These are phyloP conservation scores for Cryphonectria japonica DNA, from an alignment of 2,329 filamentous ascomycete genomes.

Conservation along the genomic window DNA sequence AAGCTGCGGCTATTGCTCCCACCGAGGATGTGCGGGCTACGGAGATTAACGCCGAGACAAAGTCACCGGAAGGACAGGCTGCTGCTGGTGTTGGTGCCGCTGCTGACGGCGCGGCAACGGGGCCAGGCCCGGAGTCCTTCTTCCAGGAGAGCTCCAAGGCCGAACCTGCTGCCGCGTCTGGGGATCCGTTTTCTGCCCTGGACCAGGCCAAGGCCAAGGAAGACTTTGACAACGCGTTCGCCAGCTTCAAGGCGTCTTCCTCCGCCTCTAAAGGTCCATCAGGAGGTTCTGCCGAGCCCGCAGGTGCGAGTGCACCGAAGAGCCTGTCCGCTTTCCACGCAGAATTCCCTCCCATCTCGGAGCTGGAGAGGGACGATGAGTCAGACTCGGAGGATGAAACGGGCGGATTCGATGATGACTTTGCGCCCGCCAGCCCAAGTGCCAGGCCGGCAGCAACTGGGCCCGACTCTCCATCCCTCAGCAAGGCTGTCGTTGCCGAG, in stretches of 20 bases:
- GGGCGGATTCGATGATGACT: constrained; percentile 92
- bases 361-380: constrained; percentile 81
- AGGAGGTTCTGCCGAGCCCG: constrained; percentile 2
- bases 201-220: constrained; percentile 69
- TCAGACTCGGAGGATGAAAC: constrained; percentile 78
- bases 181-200: constrained; percentile 57
- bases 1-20: constrained; percentile 34
- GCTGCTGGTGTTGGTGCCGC: neutral
- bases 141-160: constrained; percentile 22
- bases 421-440: constrained; percentile 66
- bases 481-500: constrained; percentile 38
- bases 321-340: constrained; percentile 61
- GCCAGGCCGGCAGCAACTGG: constrained; percentile 37
- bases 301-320: constrained; percentile 49
- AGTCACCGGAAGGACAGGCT: constrained; percentile 22
- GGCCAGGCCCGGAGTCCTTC: constrained; percentile 25
- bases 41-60: constrained; percentile 28
- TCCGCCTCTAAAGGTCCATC: constrained; percentile 45
- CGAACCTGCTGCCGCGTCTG: constrained; percentile 19
- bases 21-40: constrained; percentile 40
- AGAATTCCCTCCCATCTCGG: constrained; percentile 94
- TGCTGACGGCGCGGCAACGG: neutral
- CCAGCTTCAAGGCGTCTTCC: constrained; percentile 66
- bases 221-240: constrained; percentile 86
- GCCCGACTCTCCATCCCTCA: constrained; percentile 35